These are phyloP conservation scores for Conticribra weissflogii DNA, from an alignment of 108 stramenopile genomes.

Conservation along the genomic window DNA sequence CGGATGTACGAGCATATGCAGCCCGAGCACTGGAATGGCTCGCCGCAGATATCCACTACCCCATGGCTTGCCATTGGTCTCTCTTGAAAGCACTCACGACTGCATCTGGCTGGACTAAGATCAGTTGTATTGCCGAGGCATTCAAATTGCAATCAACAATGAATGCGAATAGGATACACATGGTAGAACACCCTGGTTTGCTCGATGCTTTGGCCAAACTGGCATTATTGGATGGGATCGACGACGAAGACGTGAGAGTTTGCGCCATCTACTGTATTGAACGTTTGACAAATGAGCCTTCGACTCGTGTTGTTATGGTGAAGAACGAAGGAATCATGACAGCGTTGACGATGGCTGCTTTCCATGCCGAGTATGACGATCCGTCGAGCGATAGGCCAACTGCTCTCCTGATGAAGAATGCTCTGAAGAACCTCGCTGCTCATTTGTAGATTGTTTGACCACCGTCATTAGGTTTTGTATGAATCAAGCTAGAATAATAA, in stretches of 20 bases:
- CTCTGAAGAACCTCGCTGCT: constrained; percentile 35
- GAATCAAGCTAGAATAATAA: no score
- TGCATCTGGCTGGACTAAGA: constrained; percentile 50
- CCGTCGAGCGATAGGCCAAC: constrained; percentile 10
- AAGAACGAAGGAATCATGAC: constrained; percentile 51
- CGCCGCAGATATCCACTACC: constrained; percentile 44
- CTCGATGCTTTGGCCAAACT: constrained; percentile 46
- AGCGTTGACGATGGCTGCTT: constrained; percentile 46
- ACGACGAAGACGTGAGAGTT: constrained; percentile 44
- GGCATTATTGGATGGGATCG: constrained; percentile 45
- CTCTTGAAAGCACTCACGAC: constrained; percentile 40
- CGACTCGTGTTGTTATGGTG: constrained; percentile 33
- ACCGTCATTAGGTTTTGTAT: no score
- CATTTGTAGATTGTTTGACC: constrained; percentile 21
- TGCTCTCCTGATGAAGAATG: constrained; percentile 37
- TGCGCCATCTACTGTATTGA: constrained; percentile 45
- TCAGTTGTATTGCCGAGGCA: constrained; percentile 46
- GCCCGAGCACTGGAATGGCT: constrained; percentile 52
- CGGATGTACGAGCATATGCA: constrained; percentile 48
- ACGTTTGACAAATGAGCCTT: constrained; percentile 35
- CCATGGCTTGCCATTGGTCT: constrained; percentile 36
- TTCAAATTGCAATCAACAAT: constrained; percentile 45
- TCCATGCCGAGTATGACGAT: constrained; percentile 26
- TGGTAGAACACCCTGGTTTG: constrained; percentile 48
- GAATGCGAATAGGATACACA: constrained; percentile 32